Percentiles rank a stretch among this genome's conserved stretches.
Evolutionary conservation across 2,329 filamentous ascomycete genomes (phyloP).

Genomic region (Claviceps capensis): DNA sequence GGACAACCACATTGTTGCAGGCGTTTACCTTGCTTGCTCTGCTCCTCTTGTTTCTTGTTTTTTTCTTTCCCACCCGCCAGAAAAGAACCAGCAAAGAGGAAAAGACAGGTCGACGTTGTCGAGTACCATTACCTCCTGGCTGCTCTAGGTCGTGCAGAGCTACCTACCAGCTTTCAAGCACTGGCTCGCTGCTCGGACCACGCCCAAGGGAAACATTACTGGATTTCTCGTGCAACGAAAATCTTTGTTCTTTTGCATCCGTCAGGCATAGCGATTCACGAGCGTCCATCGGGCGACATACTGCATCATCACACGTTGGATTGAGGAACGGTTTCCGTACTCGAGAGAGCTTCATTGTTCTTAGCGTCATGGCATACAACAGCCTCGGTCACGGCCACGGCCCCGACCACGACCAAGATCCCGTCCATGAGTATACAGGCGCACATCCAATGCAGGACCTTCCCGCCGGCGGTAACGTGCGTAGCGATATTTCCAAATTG

Average conservation of each 20-base stretch:
- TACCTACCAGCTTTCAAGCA: neutral
- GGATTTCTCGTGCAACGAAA: neutral
- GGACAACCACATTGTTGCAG: neutral
- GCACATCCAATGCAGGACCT: constrained; percentile 55
- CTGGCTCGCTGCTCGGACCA: neutral
- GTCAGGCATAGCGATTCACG: neutral
- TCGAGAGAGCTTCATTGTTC: constrained; percentile 8
- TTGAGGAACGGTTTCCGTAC: constrained; percentile 6
- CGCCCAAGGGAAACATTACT: neutral
- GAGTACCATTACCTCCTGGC: neutral
- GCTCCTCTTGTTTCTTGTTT: neutral
- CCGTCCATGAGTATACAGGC: constrained; percentile 42
- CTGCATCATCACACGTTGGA: neutral
- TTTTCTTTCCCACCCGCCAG: neutral
- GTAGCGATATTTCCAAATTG: constrained; percentile 14
- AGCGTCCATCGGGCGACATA: neutral
- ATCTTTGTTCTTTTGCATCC: neutral
- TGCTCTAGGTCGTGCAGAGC: neutral
- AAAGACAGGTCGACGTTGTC: neutral
- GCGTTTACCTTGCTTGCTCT: neutral
- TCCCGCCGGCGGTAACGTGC: constrained; percentile 44
- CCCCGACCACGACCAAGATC: constrained; percentile 31
- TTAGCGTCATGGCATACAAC: constrained; percentile 43
- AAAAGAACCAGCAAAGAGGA: neutral
- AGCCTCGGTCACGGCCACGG: constrained; percentile 37